Base-by-base conservation (phyloP, 2,329 filamentous ascomycete species). In the Paraphoma chrysanthemicola region DNA sequence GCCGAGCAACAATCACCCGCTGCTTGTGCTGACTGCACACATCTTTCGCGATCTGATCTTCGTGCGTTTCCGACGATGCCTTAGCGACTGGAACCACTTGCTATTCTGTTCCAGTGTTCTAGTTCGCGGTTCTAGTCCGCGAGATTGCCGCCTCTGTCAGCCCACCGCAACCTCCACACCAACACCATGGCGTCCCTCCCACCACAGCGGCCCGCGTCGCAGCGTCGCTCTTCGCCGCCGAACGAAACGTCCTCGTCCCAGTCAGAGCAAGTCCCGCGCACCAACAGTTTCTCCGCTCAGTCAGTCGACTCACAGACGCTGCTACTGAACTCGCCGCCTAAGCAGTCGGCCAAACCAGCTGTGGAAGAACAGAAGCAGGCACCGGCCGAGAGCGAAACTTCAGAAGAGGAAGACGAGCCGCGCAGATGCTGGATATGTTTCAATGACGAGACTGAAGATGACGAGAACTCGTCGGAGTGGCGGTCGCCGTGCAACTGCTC, bases 401-500 rank as follows among this genome's bases (percentile, higher is more conserved):
- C 44, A 16, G 44, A 69, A 45, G 54, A 63, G 31, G 70, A 79
- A 36, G 71, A 76, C 10, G 76, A 80, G 18, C 67, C 77, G 11
- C 81, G 81, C 56, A 87, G 83, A 72, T 90, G 88, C 71, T 90
- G 88, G 88, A 89, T 90, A 60, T 90, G 88, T 74, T 88, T 89
- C 73, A 83, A 82, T 47, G 87, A 89, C 57, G 84, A 87, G 64
- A 87, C 83, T 6, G 88, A 90, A 68, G 87, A 90, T 54, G 80
- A 80, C n/a, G 83, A 84, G 8, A 81, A 82, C 11, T 84, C 84
- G 28, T 82, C 83, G 1, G 82, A 84, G 64, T 99, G 95, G 94
- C 88, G 92, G 44, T 91, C 90, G 52, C 93, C 95, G 1, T 99
- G 95, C 74, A 90, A 90, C 0, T 99, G 95, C 78, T 93, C 91